phyloP scores from a whole-genome alignment of 108 stramenopile genomes.

The Nitzschia inconspicua region DNA sequence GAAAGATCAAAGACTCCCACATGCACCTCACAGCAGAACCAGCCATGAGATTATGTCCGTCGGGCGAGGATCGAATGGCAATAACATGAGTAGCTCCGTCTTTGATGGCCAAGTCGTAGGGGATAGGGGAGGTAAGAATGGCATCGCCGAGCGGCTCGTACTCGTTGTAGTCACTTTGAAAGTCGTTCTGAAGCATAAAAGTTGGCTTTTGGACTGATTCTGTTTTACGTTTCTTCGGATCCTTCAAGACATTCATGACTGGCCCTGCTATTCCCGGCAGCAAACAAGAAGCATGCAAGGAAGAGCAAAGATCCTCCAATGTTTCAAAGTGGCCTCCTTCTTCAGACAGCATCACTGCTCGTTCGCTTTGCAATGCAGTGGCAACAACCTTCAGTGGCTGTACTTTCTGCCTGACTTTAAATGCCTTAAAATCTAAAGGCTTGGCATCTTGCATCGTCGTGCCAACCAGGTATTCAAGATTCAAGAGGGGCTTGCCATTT shows the following conservation, averaged over 20 bases:
- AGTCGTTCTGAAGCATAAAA: constrained; percentile 51
- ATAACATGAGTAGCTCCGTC: constrained; percentile 94
- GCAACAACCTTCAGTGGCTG: constrained; percentile 91
- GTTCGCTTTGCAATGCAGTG: constrained; percentile 68
- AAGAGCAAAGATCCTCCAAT: constrained; percentile 72
- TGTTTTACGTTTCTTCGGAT: not conserved
- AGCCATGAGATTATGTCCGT: constrained; percentile 75
- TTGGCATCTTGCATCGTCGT: constrained; percentile 78
- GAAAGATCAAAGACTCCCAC: constrained; percentile 77
- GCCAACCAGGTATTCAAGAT: constrained; percentile 81
- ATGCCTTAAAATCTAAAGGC: constrained; percentile 90
- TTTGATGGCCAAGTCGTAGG: constrained; percentile 74
- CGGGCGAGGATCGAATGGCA: constrained; percentile 85
- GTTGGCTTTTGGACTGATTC: constrained; percentile 23
- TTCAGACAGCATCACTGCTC: constrained; percentile 74
- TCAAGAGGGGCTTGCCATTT: constrained; percentile 86
- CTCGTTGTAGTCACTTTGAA: constrained; percentile 2
- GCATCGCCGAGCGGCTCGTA: constrained; percentile 91
- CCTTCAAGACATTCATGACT: constrained; percentile 55
- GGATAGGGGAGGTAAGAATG: constrained; percentile 87
- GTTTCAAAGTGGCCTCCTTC: constrained; percentile 72
- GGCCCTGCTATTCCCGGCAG: constrained; percentile 95
- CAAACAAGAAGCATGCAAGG: constrained; percentile 90
- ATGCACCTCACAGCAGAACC: constrained; percentile 66
- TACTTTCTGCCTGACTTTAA: constrained; percentile 73